phyloP scores from a whole-genome alignment of 2,329 filamentous ascomycete species.

The Penicillium crustosum region DNA sequence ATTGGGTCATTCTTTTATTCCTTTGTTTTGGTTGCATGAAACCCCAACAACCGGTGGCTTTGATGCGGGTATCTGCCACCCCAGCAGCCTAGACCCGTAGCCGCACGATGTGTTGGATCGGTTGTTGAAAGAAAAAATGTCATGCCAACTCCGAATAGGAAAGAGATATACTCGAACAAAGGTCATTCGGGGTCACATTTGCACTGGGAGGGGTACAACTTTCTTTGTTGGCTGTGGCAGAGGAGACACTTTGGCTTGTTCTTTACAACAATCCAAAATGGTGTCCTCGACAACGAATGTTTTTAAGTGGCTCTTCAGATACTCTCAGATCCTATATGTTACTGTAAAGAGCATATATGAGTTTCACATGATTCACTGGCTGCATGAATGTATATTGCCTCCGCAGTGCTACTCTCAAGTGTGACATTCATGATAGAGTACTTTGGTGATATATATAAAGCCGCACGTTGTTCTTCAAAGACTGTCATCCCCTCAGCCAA shows the following conservation, averaged over 20 bases:
- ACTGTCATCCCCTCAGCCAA: neutral
- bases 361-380: conserved; percentile 5
- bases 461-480: neutral
- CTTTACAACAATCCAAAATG: neutral
- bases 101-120: neutral
- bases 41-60: neutral
- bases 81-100: neutral
- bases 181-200: neutral
- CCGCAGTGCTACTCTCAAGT: neutral
- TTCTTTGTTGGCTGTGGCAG: conserved; percentile 2
- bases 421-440: neutral
- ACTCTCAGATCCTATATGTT: neutral
- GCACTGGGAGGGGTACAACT: neutral
- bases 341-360: neutral
- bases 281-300: neutral
- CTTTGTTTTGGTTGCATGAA: neutral
- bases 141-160: neutral
- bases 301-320: too few species aligned
- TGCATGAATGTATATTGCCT: conserved; percentile 4
- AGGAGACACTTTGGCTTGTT: neutral
- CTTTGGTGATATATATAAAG: neutral
- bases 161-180: neutral
- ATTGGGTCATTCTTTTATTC: neutral
- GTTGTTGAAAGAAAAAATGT: neutral
- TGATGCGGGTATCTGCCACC: neutral